Percentiles rank a stretch among this genome's conserved stretches.
These are phyloP conservation scores for Ruellia speciosa DNA, from an alignment of 305 asterid genomes.

Conservation along the genomic window DNA sequence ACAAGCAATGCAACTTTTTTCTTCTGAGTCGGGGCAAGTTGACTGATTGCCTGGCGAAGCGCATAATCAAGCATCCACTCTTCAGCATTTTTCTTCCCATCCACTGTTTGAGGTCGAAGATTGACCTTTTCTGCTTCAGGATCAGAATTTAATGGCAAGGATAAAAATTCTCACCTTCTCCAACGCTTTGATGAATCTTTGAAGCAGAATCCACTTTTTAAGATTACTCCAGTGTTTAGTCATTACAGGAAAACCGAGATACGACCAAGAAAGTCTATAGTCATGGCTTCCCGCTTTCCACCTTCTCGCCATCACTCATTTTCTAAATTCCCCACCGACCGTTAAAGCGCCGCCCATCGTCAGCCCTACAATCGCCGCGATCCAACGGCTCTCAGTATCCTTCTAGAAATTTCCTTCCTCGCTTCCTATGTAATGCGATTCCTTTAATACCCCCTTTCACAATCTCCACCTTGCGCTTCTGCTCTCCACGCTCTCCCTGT, in stretches of 20 bases:
- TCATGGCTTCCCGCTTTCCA: conserved; percentile 25
- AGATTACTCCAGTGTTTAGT: conserved; percentile 86
- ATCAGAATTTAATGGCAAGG: conserved; percentile 47
- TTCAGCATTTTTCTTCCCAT: conserved; percentile 58
- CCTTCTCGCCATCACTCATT: conserved; percentile 14
- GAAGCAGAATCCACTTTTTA: conserved; percentile 85
- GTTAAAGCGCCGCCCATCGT: conserved; percentile 3
- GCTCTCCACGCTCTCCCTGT: conserved; percentile 36
- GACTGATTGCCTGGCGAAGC: conserved; percentile 69
- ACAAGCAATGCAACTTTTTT: conserved; percentile 73
- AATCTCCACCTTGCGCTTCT: conserved; percentile 16
- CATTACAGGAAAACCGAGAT: background rate
- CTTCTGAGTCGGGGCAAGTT: conserved; percentile 89
- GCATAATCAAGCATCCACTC: conserved; percentile 99
- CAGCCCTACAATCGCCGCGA: conserved; percentile 31
- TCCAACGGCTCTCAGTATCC: conserved; percentile 30
- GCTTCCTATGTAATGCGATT: conserved; percentile 9
- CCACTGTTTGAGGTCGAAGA: conserved; percentile 51
- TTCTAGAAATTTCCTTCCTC: conserved; percentile 39
- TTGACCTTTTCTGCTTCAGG: conserved; percentile 54
- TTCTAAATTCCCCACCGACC: conserved; percentile 31
- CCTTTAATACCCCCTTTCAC: background rate
- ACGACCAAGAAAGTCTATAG: conserved; percentile 23
- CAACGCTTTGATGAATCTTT: conserved; percentile 64
- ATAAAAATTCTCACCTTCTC: conserved; percentile 67